Evolutionary conservation across 1,284 basidiomycete genomes (phyloP), one percentile per base, ranked within the genome.

Genomic region (Pisolithus thermaeus): DNA sequence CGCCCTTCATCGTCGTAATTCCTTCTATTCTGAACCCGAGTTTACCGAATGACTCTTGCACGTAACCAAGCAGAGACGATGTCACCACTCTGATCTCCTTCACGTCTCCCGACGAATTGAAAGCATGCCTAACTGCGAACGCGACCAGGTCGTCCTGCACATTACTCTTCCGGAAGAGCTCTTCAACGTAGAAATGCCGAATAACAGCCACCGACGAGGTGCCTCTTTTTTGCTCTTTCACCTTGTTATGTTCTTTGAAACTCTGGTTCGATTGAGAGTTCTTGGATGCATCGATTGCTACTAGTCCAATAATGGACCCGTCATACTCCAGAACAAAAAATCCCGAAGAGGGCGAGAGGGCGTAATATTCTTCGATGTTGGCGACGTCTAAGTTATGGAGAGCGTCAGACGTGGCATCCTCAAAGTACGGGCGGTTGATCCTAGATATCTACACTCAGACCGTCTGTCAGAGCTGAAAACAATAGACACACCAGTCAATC

Each of bases 181-280:
- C 80, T 47, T 88, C 83, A 38, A 90, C 78, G 59, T 80, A 84
- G 62, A 91, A 81, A 64, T 92, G 90, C 27, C 88, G 80, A 55
- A 92, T 83, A n/a, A 76, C 72, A 8, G 83, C 87, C 14, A 73
- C 71, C 27, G 66, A 60, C 9, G 78, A 70, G 16, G 74, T 74
- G 42, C 70, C 70, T 32, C 62, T 69, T 46, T 58, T 52, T 47
- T 60, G 56, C 23, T 52, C 44, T 27, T 49, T 53, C 40, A 56
- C 59, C 41, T 57, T 50, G 43, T 59, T 59, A 53, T 60, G 59
- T 54, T 56, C 59, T 43, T 67, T 57, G 5, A 58, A 35, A 14
- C 44, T 39, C 23, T 59, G 56, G 37, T 65, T 60, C 39, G 65
- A 70, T 12, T 60, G 61, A 32, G 70, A 69, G 53, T 73, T 73